Evolutionary conservation across 1,284 basidiomycete species (phyloP).

Genomic region (Ganoderma leucocontextum): DNA sequence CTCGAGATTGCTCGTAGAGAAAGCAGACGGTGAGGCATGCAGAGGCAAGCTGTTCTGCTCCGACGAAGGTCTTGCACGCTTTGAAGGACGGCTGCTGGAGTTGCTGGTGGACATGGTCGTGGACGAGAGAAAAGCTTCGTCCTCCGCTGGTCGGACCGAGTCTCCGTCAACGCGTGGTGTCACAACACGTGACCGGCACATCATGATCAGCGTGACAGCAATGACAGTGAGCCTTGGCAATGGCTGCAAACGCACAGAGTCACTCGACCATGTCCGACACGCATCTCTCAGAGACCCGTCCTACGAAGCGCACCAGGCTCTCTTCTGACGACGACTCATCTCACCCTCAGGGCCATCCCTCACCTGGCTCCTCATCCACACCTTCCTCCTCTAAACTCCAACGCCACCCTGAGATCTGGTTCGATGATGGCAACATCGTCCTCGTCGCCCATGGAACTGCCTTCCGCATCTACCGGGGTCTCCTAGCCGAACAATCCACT

Average conservation of each 20-base stretch:
- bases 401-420: conserved; percentile 18
- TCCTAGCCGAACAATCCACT: conserved; percentile 31
- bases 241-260: too few species aligned
- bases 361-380: not conserved
- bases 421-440: conserved; percentile 34
- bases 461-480: conserved; percentile 29
- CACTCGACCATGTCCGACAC: not conserved
- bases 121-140: too few species aligned
- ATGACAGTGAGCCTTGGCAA: too few species aligned
- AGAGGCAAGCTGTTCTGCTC: not conserved
- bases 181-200: too few species aligned
- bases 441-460: conserved; percentile 21
- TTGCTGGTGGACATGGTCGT: not conserved
- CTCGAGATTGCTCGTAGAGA: not conserved
- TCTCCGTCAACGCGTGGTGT: too few species aligned
- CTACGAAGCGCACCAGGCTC: not conserved
- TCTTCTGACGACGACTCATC: not conserved
- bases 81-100: not conserved
- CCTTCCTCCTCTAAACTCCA: not conserved
- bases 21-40: not conserved
- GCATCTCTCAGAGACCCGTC: not conserved
- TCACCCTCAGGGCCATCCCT: not conserved
- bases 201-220: too few species aligned
- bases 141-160: too few species aligned
- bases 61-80: not conserved